Evolutionary conservation across 352 stramenopile genomes (phyloP).

Genomic region (Globisporangium spiculum): DNA sequence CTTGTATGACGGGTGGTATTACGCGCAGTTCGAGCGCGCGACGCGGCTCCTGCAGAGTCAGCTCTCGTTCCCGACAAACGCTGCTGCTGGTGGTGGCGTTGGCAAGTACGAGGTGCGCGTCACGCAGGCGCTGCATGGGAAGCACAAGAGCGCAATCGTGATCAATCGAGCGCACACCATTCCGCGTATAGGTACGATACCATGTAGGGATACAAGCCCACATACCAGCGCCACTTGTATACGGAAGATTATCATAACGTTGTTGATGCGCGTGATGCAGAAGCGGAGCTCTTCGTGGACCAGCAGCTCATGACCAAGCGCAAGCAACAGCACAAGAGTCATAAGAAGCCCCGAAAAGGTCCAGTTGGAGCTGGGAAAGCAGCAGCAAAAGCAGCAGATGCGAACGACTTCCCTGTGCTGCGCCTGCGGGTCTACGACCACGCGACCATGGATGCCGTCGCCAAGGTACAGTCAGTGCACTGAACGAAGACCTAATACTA

Average conservation of each 20-base stretch:
- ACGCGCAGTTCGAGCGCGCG: conserved; percentile 46
- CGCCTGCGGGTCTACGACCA: conserved; percentile 42
- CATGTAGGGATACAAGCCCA: neutral
- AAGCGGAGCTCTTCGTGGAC: conserved; percentile 53
- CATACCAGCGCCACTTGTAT: neutral
- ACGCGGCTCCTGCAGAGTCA: conserved; percentile 38
- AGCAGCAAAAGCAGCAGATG: conserved; percentile 20
- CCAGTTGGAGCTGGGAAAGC: conserved; percentile 4
- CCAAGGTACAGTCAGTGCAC: conserved; percentile 25
- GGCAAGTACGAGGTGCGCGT: conserved; percentile 50
- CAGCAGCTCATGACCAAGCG: conserved; percentile 22
- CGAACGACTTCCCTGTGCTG: conserved; percentile 16
- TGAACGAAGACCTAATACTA: neutral
- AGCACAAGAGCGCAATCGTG: conserved; percentile 39
- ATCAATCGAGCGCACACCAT: conserved; percentile 50
- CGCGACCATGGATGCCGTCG: conserved; percentile 35
- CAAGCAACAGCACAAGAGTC: conserved; percentile 2
- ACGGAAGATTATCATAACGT: neutral
- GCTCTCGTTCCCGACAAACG: conserved; percentile 20
- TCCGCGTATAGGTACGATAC: conserved; percentile 58
- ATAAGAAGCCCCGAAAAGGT: neutral
- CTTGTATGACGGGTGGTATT: too few species aligned
- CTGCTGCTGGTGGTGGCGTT: conserved; percentile 9
- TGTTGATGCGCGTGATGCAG: conserved; percentile 17
- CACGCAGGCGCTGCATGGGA: conserved; percentile 15